Evolutionary conservation across 192 early-diverging fungal genomes (phyloP), one percentile per base, ranked within the genome.

Genomic region (Gigaspora rosea): DNA sequence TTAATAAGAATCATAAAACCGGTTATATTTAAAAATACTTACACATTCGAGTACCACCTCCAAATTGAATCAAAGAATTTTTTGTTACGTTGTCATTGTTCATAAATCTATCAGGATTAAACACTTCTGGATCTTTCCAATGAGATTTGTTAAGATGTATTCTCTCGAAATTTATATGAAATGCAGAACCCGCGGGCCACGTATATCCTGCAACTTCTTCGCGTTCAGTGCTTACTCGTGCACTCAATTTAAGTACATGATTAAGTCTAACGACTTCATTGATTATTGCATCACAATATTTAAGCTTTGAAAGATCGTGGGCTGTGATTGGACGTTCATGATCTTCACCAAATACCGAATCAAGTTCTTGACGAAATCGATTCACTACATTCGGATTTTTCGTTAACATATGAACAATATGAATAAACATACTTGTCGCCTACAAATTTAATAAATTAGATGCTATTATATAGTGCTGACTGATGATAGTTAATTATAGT

Each of bases 21-120:
- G 2, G 2, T 41, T 1, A 41, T 41, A 2, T 41, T 6, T 1
- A 6, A 41, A 41, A 41, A 7, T 41, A 2, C 41, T 41, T 41
- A 41, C 41, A 41, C 41, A 41, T 41, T 41, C 41, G 41, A 0
- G 41, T 41, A 41, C 41, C 41, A 41, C 41, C 41, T 41, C 41
- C 41, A 41, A 41, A 41, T 7, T 41, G 41, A 41, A 41, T 2
- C 3, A 41, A 41, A 41, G 41, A 6, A 41, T 41, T 41, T 41
- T 41, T 41, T 41, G 41, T 6, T 41, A 41, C 2, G 41, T 41
- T 41, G 41, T 41, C 69, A n/a, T 32, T 51, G 16, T 52, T 27
- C 33, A 74, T 48, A 46, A 58, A 74, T 27, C 73, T 49, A 47
- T 74, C 73, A 8, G 73, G 73, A 49, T 62, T 16, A 32, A 74